These are phyloP conservation scores for Pilasporangium apinafurcum DNA, from an alignment of 352 stramenopile species.

Conservation along the genomic window DNA sequence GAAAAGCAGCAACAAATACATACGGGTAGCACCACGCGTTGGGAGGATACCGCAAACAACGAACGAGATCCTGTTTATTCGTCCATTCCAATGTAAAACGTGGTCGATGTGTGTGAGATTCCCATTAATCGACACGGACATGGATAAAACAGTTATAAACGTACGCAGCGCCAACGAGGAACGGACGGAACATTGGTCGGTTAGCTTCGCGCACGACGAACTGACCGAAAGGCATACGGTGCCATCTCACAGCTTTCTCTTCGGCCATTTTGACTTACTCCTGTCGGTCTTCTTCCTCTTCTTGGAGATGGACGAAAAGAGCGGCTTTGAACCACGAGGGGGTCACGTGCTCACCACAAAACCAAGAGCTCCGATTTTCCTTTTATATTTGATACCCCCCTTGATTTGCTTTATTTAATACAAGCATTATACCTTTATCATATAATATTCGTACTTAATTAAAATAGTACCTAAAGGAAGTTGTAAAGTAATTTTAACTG, in stretches of 20 bases:
- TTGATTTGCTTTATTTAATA: no score
- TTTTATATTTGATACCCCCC: no score
- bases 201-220: slow-evolving; percentile 75
- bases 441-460: no score
- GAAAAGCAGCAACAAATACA: slow-evolving; percentile 4
- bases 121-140: no score
- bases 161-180: slow-evolving; percentile 72
- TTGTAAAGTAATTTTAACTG: no score
- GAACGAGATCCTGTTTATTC: slow-evolving; percentile 53
- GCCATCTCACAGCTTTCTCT: slow-evolving; percentile 74
- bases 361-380: background rate
- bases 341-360: slow-evolving; percentile 5
- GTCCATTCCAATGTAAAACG: no score
- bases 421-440: no score
- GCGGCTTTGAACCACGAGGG: background rate
- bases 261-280: slow-evolving; percentile 30
- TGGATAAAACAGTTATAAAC: slow-evolving; percentile 6
- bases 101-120: no score
- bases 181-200: slow-evolving; percentile 78
- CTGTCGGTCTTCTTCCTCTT: background rate
- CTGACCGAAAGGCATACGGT: slow-evolving; percentile 72
- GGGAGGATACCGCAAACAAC: slow-evolving; percentile 81
- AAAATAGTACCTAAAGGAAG: no score
- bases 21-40: slow-evolving; percentile 61
- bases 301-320: slow-evolving; percentile 3